Conservation (phyloP, 139 green algal genomes). For the Tetradesmus lagerheimii region DNA sequence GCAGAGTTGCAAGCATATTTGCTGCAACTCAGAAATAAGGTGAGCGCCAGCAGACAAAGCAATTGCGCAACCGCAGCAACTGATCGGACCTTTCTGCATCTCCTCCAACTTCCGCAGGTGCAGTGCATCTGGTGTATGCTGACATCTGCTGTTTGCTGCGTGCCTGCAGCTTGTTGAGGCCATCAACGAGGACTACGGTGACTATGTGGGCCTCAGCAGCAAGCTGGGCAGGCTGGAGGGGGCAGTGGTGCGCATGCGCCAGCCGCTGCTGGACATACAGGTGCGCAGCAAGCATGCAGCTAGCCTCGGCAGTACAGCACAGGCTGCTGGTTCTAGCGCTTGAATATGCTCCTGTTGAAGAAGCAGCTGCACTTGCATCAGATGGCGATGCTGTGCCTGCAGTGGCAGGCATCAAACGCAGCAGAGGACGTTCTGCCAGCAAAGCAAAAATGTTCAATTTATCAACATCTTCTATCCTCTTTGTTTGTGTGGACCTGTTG, state of each 20-base stretch:
- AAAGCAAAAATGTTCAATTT: no score
- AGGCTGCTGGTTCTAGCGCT: neutral
- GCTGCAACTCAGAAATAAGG: conserved; percentile 78
- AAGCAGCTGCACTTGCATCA: neutral
- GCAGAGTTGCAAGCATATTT: conserved; percentile 85
- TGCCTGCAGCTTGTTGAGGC: conserved; percentile 81
- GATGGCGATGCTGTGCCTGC: neutral
- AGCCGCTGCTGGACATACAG: conserved; percentile 83
- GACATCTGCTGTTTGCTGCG: neutral
- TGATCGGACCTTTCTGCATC: neutral
- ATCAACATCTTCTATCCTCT: no score
- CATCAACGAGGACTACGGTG: conserved; percentile 96
- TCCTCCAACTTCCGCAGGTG: neutral
- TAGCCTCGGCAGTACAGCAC: neutral
- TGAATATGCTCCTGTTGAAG: no score
- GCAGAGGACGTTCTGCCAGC: no score
- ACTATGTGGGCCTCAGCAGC: conserved; percentile 92
- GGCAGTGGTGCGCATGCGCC: conserved; percentile 86
- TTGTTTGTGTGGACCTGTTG: neutral
- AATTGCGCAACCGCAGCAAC: no score
- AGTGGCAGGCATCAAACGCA: neutral
- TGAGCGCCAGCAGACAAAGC: conserved; percentile 33
- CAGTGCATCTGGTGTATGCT: neutral
- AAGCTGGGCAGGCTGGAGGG: conserved; percentile 90
- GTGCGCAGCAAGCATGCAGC: conserved; percentile 38